Evolutionary conservation across 345 rosid genomes (phyloP), one percentile per base, ranked within the genome.

Genomic region (Eucalyptus leucophloia): DNA sequence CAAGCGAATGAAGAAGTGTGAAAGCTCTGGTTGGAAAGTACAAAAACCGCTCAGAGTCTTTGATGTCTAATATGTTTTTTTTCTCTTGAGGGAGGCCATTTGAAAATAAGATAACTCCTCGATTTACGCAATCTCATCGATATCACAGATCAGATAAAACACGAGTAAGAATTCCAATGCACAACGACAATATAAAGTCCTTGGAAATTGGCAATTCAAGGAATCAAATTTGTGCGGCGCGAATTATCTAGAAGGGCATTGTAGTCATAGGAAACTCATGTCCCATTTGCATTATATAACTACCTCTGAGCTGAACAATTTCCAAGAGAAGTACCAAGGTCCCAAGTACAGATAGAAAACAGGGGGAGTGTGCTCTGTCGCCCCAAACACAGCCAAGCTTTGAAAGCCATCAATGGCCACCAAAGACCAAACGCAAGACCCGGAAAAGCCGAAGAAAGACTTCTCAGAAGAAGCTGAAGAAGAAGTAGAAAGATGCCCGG

Each of bases 401-500:
- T 69, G 82, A 34, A 18, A 69, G 82, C 82, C 82, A 69, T 34
- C 44, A 34, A 69, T 69, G 82, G 82, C 82, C 82, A 10, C 82
- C 82, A 69, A 32, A 69, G 82, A 34, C 82, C 82, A 34, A 69
- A 34, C 7, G 82, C 82, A 18, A 19, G 82, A 69, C 82, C 82
- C 82, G 21, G 82, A 69, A 69, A 69, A 34, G 44, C 82, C 82
- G 37, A 69, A 69, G 44, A 34, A 69, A 69, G 82, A 69, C 44
- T 9, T 34, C 82, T 3, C 82, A 10, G 82, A 69, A 69, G 44
- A 69, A 69, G 82, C 12, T 3, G 96, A 91, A 88, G 92, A 91
- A 17, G 92, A 91, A 11, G 58, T 92, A 2, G 96, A 94, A 89
- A 90, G 94, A 86, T 95, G 94, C 87, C 90, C 98, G 3, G 92